phyloP scores from a whole-genome alignment of 768 basidiomycete species.

The Mycena floridula region DNA sequence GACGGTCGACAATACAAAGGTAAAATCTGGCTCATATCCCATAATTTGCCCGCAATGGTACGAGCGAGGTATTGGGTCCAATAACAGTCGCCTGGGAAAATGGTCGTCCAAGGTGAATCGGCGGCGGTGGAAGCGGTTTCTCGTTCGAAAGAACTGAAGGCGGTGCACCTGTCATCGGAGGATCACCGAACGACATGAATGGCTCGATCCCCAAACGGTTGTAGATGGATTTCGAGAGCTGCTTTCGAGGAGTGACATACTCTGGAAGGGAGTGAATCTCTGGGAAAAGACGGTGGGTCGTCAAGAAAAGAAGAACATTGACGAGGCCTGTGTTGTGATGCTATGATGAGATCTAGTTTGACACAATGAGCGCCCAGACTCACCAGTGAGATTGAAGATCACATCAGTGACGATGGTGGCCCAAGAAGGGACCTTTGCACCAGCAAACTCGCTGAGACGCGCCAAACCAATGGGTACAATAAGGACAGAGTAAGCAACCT shows the following conservation, averaged over 20 bases:
- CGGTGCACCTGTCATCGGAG: no score
- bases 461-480: constrained; percentile 13
- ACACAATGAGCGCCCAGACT: neutral
- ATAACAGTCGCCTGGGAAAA: no score
- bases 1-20: no score
- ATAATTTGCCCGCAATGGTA: no score
- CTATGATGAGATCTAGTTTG: neutral
- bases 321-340: constrained; percentile 18
- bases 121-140: no score
- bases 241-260: constrained; percentile 15
- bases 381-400: constrained; percentile 17
- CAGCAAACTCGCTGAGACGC: constrained; percentile 10
- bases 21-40: no score
- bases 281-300: constrained; percentile 18
- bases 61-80: no score
- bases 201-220: constrained; percentile 13
- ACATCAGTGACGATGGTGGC: constrained; percentile 9
- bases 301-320: constrained; percentile 24
- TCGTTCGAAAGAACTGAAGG: no score
- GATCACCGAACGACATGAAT: no score
- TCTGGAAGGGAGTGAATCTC: constrained; percentile 14
- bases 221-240: constrained; percentile 3
- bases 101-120: no score
- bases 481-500: constrained; percentile 16
- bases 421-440: constrained; percentile 8